phyloP scores from a whole-genome alignment of 805 yeast species.

The Nakazawaea laoshanensis region DNA sequence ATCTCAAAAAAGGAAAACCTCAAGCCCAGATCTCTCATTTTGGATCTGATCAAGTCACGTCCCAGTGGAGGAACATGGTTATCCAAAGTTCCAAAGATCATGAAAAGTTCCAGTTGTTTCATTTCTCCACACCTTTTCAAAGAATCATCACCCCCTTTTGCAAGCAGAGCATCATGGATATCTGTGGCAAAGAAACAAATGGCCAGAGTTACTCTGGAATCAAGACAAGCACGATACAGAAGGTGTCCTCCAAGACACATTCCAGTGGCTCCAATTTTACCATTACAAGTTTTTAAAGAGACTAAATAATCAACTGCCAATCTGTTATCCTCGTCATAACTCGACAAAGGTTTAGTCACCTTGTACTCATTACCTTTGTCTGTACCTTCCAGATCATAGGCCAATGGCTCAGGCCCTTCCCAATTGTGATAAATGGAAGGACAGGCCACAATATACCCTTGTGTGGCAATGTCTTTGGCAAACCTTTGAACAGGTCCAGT shows the following conservation, averaged over 20 bases:
- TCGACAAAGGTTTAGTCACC: constrained; percentile 53
- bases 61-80: constrained; percentile 77
- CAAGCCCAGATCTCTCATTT: constrained; percentile 49
- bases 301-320: constrained; percentile 56
- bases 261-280: constrained; percentile 74
- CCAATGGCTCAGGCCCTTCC: constrained; percentile 50
- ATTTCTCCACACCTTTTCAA: constrained; percentile 47
- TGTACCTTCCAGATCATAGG: constrained; percentile 67
- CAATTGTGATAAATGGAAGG: constrained; percentile 78
- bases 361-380: constrained; percentile 66
- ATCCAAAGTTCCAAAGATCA: constrained; percentile 74
- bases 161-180: constrained; percentile 61
- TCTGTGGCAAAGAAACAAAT: constrained; percentile 79
- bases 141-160: constrained; percentile 61
- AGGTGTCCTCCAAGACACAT: constrained; percentile 85
- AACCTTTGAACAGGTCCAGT: constrained; percentile 77
- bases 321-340: constrained; percentile 70
- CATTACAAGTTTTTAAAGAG: constrained; percentile 54
- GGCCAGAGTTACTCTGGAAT: constrained; percentile 54
- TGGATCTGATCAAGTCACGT: constrained; percentile 58
- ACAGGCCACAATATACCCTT: constrained; percentile 72
- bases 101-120: constrained; percentile 47
- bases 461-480: constrained; percentile 71
- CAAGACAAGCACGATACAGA: constrained; percentile 64
- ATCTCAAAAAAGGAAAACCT: constrained; percentile 67